phyloP scores from a whole-genome alignment of 306 rosid species.

The Vigna unguiculata region DNA sequence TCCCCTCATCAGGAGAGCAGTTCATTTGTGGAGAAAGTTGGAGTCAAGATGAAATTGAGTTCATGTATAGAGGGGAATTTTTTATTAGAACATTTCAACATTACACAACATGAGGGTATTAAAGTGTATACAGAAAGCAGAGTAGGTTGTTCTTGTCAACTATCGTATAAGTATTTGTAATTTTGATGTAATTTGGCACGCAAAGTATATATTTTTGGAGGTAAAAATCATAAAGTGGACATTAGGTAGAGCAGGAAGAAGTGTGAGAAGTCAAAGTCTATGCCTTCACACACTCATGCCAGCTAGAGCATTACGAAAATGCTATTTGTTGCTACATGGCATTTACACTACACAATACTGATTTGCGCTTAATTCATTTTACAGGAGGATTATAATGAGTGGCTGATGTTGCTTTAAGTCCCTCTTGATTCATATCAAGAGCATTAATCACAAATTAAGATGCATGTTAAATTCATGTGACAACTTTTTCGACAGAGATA shows the following conservation, averaged over 20 bases:
- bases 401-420: too few relatives aligned
- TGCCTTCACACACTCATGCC: too few relatives aligned
- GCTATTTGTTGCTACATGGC: too few relatives aligned
- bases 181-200: constrained; percentile 8
- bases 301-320: too few relatives aligned
- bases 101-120: constrained; percentile 4
- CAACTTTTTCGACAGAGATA: too few relatives aligned
- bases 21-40: constrained; percentile 57
- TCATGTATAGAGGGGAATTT: constrained; percentile 33
- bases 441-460: too few relatives aligned
- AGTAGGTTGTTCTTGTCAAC: constrained; percentile 19
- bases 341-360: too few relatives aligned
- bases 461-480: too few relatives aligned
- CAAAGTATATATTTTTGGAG: neutral
- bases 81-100: constrained; percentile 32
- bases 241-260: neutral
- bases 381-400: too few relatives aligned
- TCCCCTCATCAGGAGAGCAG: constrained; percentile 72
- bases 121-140: constrained; percentile 39
- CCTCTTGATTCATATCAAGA: too few relatives aligned
- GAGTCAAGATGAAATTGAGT: constrained; percentile 46
- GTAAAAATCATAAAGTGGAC: neutral
- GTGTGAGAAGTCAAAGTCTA: too few relatives aligned
- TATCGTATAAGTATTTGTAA: neutral
- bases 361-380: too few relatives aligned